Evolutionary conservation across 2,329 filamentous ascomycete genomes (phyloP).

Genomic region (Penicillium rolfsii): DNA sequence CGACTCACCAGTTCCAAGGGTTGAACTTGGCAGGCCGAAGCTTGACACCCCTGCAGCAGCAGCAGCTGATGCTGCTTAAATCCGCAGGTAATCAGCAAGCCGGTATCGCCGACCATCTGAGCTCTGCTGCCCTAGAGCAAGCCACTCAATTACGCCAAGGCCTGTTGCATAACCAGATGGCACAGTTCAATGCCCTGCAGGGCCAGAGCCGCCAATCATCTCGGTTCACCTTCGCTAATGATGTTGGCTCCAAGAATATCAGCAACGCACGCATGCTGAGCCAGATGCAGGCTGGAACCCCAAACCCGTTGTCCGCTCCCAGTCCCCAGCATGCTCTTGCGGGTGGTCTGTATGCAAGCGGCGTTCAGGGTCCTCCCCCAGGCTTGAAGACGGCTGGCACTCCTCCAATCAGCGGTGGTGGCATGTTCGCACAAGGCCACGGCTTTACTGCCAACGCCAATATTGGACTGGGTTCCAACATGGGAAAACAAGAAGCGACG

Average conservation of each 20-base stretch:
- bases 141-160: conserved; percentile 49
- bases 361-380: conserved; percentile 89
- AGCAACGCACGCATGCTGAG: conserved; percentile 62
- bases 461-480: conserved; percentile 64
- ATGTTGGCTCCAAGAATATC: conserved; percentile 57
- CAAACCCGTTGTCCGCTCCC: conserved; percentile 43
- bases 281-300: conserved; percentile 50
- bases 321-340: conserved; percentile 49
- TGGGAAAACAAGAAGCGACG: conserved; percentile 70
- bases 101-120: conserved; percentile 53
- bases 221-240: conserved; percentile 84
- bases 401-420: conserved; percentile 75
- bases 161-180: conserved; percentile 52
- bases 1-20: conserved; percentile 53
- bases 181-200: conserved; percentile 59
- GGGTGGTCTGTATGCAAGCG: conserved; percentile 77
- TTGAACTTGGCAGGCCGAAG: conserved; percentile 69
- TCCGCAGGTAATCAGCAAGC: conserved; percentile 62
- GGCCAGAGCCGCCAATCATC: conserved; percentile 83
- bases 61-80: conserved; percentile 70
- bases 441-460: conserved; percentile 69
- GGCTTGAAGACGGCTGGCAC: conserved; percentile 94
- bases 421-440: conserved; percentile 89
- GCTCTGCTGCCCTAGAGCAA: conserved; percentile 44
- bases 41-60: conserved; percentile 79